Percentiles rank a stretch among this genome's conserved stretches.
Conservation (phyloP, 768 basidiomycete species). For the Collybia sp. region DNA sequence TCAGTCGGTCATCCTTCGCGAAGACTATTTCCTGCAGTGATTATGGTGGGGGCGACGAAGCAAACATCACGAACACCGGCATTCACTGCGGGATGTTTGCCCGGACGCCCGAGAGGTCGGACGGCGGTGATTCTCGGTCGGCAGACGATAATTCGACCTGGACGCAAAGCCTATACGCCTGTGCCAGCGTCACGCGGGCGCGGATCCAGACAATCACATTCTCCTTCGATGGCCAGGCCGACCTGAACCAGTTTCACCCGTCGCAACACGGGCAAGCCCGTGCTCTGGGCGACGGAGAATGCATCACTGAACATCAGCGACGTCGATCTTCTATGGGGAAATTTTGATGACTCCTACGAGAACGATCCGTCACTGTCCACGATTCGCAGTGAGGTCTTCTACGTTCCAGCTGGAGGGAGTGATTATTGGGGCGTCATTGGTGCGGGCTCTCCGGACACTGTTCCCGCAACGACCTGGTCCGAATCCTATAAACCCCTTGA, state of each 20-base stretch:
- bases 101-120: slow-evolving; percentile 12
- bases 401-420: slow-evolving; percentile 8
- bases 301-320: slow-evolving; percentile 4
- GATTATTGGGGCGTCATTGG: slow-evolving; percentile 7
- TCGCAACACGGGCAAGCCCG: slow-evolving; percentile 5
- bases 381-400: slow-evolving; percentile 9
- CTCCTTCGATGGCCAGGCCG: slow-evolving; percentile 8
- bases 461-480: slow-evolving; percentile 8
- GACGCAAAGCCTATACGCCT: slow-evolving; percentile 12
- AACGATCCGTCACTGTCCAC: slow-evolving; percentile 4
- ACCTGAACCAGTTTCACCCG: slow-evolving; percentile 5
- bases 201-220: slow-evolving; percentile 9
- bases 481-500: not conserved
- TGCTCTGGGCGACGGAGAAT: slow-evolving; percentile 11
- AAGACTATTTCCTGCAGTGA: too few species aligned
- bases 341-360: slow-evolving; percentile 3
- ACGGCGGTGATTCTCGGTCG: slow-evolving; percentile 12
- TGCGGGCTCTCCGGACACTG: not conserved
- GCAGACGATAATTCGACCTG: slow-evolving; percentile 13
- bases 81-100: slow-evolving; percentile 14
- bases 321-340: slow-evolving; percentile 12
- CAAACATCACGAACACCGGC: slow-evolving; percentile 16
- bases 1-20: slow-evolving; percentile 13
- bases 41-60: slow-evolving; percentile 12
- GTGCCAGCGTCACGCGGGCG: slow-evolving; percentile 13